Base-by-base conservation (phyloP, 768 basidiomycete genomes). In the Dioszegia aurantiaca region DNA sequence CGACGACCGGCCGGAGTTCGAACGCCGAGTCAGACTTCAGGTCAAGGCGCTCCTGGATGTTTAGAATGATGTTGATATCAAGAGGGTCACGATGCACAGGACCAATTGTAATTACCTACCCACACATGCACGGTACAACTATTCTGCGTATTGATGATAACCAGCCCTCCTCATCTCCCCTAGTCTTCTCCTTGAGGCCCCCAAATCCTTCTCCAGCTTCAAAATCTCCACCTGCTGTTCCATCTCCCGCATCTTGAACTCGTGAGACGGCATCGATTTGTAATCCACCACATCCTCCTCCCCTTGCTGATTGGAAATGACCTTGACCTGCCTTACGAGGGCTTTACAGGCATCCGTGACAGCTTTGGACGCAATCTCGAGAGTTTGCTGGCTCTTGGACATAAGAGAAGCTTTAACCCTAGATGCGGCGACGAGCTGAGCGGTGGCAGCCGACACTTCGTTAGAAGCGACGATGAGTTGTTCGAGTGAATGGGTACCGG, bases 401-500 rank as follows among this genome's bases (percentile, higher is more conserved):
- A 97, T 98, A 62, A 97, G 81, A 72, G 91, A 91, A 4, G 93
- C 91, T 80, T 98, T 99, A 72, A 99, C 95, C 56, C 95, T 86
- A 11, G 93, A 97, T 6, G 95, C 95, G 24, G 95, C 95, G 43
- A 99, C 95, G 51, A 99, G 86, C 78, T 99, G 95, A 16, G 95
- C 95, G 1, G 95, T 99, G 2, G 95, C 87, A 51, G 86, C 90
- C 2, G 93, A 90, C 40, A 99, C 95, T 76, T 97, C 95, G 78
- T 98, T 98, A 37, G 95, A 99, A n/a, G 95, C 89, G 58, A 98
- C 95, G 72, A 99, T 98, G 65, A 99, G 87, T 78, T 99, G 95
- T 79, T 98, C 95, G 58, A 97, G 83, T 28, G 93, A 92, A 76
- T 98, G 91, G 16, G 91, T 93, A 12, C 94, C 95, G 0, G 89